Base-by-base conservation (phyloP, 768 basidiomycete species). In the Leccinum barrowsii region DNA sequence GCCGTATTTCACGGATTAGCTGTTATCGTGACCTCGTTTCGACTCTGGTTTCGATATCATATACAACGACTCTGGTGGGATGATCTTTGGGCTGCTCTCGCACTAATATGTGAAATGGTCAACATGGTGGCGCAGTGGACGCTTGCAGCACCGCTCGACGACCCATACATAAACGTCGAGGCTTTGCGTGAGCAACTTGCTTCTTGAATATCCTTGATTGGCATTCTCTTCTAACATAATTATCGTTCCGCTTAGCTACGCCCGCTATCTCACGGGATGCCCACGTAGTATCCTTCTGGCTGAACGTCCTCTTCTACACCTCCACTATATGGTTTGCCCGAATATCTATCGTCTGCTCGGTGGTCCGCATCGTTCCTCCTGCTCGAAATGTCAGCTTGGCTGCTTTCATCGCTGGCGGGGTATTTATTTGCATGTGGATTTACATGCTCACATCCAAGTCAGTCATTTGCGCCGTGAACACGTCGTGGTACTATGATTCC, bases 401-500 rank as follows among this genome's bases (percentile, higher is more conserved):
- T 1, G 37, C 48, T 3, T 40, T 60, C 12, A 49, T 59, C 11
- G 40, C 61, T 13, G 59, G 53, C 0, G 57, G n/a, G 28, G 1
- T 59, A 4, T 62, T 70, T 24, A 42, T 24, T 22, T 56, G 55
- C 53, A 58, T 71, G 63, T 66, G 70, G 65, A 37, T 34, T 26
- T 67, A 55, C 58, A 42, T 67, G 5, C 10, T 69, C 19, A 15
- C 44, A 3, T 52, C 58, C 55, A 70, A 70, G 37, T 17, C 56
- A 73, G 78, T 62, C 76, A 77, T 77, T 69, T 79, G 19, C 82
- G 79, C 65, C 69, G 76, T 63, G 65, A 35, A 51, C 55, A 57
- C 13, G 48, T 56, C 58, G 12, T 83, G 82, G 81, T 79, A 80
- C 54, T 17, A 72, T 11, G 19, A 47, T 13, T 2, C 37, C 0